A percentile compares a stretch with the other conserved stretches of the same genome.
Evolutionary conservation across 2,329 filamentous ascomycete species (phyloP).

Genomic region (Apiospora aurea): DNA sequence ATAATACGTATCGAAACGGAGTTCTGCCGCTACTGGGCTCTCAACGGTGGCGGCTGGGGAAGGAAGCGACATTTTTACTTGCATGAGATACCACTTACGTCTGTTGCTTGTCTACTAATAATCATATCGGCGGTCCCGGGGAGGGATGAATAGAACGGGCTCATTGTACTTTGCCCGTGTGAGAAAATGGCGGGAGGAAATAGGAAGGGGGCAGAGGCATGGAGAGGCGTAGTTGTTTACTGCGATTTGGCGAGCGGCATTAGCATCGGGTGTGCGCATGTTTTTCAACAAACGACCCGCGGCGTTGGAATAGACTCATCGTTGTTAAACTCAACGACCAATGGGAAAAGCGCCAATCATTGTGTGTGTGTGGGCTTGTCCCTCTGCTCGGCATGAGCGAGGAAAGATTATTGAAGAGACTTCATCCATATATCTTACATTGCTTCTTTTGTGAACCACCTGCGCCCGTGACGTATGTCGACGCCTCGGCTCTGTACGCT

Average conservation of each 20-base stretch:
- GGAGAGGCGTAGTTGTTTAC: conserved; percentile 9
- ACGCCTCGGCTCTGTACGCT: neutral
- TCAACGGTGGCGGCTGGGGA: neutral
- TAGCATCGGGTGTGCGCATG: conserved; percentile 21
- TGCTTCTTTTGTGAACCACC: neutral
- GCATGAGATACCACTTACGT: conserved; percentile 23
- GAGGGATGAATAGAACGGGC: neutral
- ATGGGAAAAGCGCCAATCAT: conserved; percentile 12
- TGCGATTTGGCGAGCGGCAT: conserved; percentile 15
- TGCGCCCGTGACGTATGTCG: neutral
- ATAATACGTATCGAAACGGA: conserved; percentile 31
- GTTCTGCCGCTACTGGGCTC: neutral
- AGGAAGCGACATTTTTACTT: conserved; percentile 1
- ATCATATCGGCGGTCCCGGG: neutral
- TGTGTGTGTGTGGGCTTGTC: neutral
- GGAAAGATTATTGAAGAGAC: neutral
- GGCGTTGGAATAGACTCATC: conserved; percentile 26
- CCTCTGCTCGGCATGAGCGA: neutral
- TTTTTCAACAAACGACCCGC: conserved; percentile 26
- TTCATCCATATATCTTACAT: neutral
- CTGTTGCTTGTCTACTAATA: conserved; percentile 11
- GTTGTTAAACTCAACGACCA: conserved; percentile 23
- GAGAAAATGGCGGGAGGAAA: neutral
- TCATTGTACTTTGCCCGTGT: neutral
- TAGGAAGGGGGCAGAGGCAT: neutral